Evolutionary conservation across 2,329 filamentous ascomycete genomes (phyloP), one percentile per base, ranked within the genome.

Genomic region (Aspergillus ibericus): DNA sequence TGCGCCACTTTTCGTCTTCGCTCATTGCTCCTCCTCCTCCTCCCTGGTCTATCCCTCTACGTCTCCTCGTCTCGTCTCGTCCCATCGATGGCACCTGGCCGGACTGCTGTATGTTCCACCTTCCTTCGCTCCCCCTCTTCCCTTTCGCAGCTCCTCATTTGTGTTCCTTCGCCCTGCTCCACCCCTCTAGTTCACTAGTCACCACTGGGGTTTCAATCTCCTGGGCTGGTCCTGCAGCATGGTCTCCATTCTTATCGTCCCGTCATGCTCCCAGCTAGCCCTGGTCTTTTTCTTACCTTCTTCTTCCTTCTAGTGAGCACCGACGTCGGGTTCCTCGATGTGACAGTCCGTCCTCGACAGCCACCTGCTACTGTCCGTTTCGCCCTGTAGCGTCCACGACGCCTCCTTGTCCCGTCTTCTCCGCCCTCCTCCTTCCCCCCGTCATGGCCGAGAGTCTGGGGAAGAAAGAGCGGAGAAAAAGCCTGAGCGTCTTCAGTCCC

Each of bases 391-490:
- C 32, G 34, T 38, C 48, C 49, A 53, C 52, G 42, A 46, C 42
- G 40, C 49, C 55, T 54, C 46, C 56, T 47, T 52, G 20, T 29
- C 18, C 47, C 38, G 40, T 32, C 54, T 55, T 55, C 49, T 46
- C 53, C 55, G 53, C 57, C 36, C 52, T 36, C 42, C 35, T 49
- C 27, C 35, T 53, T 57, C 49, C 59, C 58, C 47, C 53, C 67
- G 63, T 64, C 60, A 74, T 74, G 72, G 67, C 72, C 59, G 71
- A 73, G 51, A 60, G 62, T 55, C 62, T 64, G 60, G 65, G 59
- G 55, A 71, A 69, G 64, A 73, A 70, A 61, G 67, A 74, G 63
- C 69, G 72, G 63, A 71, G 72, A 64, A 74, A 74, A 64, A 74
- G 71, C 55, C 59, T 73, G 36, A 70, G 71, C 55, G 62, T 73